Evolutionary conservation across 2,329 filamentous ascomycete genomes (phyloP), one percentile per base, ranked within the genome.

Genomic region (Ophiostoma pallidulum): DNA sequence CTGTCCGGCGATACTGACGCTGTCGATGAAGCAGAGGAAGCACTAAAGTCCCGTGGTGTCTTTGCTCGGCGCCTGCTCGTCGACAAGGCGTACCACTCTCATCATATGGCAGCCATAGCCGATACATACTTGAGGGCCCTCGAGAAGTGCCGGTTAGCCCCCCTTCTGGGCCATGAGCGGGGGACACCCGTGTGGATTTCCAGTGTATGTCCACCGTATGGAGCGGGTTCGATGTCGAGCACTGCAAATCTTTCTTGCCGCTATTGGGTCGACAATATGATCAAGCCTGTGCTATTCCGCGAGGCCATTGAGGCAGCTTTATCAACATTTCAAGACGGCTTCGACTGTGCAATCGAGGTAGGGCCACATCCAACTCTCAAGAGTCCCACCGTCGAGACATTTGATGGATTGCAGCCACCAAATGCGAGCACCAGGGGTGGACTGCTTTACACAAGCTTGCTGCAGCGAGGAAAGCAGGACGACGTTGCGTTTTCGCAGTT

Each of bases 1-100:
- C 53, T 74, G 4, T 72, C 71, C 3, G 70, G 71, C 0, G 59
- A 63, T 22, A 50, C 51, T 0, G 54, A 59, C 5, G 52, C 47
- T 1, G 32, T 54, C 12, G 26, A 43, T 4, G 41, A 43, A 32
- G 41, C 44, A 6, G 32, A 38, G 2, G 58, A 59, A 14, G 59
- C 71, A 18, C 42, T 60, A 0, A 41, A 48, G 6, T 58, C 24
- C 3, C 18, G n/a, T 12, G 16, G 36, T 5, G 22, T 49, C 12
- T 54, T 70, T 39, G 56, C 58, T 4, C 52, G 57, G 4, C 59
- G 67, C 9, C 56, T 72, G 3, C 60, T 54, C 22, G 60, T 66
- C 8, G 57, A 62, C 24, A 58, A 56, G 9, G 64, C 66, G 0
- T 68, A 68, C 49, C 66, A 68, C 52, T 66, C 64, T 3, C 59